A percentile compares a stretch with the other conserved stretches of the same genome.
phyloP scores from a whole-genome alignment of 2,329 filamentous ascomycete genomes.

The Sclerotiophoma versabilis region DNA sequence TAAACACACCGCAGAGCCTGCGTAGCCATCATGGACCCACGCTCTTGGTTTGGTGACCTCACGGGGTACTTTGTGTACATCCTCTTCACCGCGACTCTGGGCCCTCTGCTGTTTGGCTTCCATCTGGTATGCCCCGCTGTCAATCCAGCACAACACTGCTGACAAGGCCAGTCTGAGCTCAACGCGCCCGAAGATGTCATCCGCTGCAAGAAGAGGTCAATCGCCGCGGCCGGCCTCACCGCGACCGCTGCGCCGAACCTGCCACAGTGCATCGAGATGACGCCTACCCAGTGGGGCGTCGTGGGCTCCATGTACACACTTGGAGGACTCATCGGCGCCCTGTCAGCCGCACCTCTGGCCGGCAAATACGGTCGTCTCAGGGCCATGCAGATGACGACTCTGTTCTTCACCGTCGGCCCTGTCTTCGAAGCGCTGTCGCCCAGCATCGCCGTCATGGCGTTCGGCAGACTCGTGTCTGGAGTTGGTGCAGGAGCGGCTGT shows the following conservation, averaged over 20 bases:
- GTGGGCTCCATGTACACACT: constrained; percentile 91
- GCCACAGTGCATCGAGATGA: constrained; percentile 89
- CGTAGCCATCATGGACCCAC: constrained; percentile 44
- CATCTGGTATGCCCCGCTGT: constrained; percentile 70
- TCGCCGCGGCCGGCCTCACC: constrained; percentile 48
- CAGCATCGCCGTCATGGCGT: constrained; percentile 70
- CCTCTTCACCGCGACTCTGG: constrained; percentile 78
- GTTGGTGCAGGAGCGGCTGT: constrained; percentile 86
- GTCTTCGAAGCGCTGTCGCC: constrained; percentile 75
- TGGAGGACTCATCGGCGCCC: constrained; percentile 83
- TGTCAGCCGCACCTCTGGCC: constrained; percentile 80
- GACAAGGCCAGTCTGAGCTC: constrained; percentile 75
- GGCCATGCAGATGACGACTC: constrained; percentile 77
- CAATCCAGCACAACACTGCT: neutral
- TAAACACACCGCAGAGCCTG: constrained; percentile 8
- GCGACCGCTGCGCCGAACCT: constrained; percentile 51
- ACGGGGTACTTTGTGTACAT: constrained; percentile 81
- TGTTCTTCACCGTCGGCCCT: constrained; percentile 79
- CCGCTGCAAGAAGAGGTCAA: constrained; percentile 74
- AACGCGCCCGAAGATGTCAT: constrained; percentile 95
- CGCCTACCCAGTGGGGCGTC: constrained; percentile 78
- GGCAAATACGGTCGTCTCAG: constrained; percentile 77
- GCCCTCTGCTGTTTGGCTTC: constrained; percentile 92
- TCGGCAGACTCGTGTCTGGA: constrained; percentile 81
- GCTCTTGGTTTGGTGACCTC: constrained; percentile 56